phyloP scores from a whole-genome alignment of 164 flowering plant genomes.

The Annona squamosa region DNA sequence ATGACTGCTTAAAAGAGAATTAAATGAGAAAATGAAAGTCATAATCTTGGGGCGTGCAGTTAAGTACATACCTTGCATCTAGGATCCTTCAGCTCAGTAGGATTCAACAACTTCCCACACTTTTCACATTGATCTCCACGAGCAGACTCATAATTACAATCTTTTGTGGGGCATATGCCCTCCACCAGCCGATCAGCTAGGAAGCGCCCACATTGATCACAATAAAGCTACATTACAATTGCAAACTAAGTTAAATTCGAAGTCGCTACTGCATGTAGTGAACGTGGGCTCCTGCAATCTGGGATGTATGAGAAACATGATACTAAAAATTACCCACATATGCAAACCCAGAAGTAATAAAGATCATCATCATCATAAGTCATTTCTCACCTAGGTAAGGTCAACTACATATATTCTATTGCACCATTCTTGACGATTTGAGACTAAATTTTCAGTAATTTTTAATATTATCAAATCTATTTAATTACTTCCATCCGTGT shows the following conservation, averaged over 20 bases:
- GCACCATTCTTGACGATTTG: too few relatives aligned
- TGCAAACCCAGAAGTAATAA: neutral
- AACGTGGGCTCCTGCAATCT: neutral
- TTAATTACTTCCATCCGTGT: too few relatives aligned
- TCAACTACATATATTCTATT: too few relatives aligned
- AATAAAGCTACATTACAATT: slow-evolving; percentile 55
- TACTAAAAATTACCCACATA: neutral
- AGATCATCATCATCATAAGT: neutral
- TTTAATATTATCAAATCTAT: too few relatives aligned
- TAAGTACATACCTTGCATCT: slow-evolving; percentile 61
- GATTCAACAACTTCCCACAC: slow-evolving; percentile 79
- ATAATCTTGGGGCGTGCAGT: neutral
- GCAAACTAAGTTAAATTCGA: slow-evolving; percentile 10
- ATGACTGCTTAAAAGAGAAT: neutral
- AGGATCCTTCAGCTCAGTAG: slow-evolving; percentile 77
- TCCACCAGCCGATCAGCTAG: slow-evolving; percentile 91
- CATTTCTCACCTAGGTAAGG: too few relatives aligned
- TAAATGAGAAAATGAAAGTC: neutral
- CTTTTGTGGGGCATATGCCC: slow-evolving; percentile 70
- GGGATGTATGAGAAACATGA: slow-evolving; percentile 1
- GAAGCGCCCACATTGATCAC: slow-evolving; percentile 67
- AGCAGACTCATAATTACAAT: slow-evolving; percentile 77
- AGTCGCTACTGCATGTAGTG: neutral
- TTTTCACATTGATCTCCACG: slow-evolving; percentile 94
- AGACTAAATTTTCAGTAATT: too few relatives aligned